Base-by-base conservation (phyloP, 441 rosid genomes). In the Gossypium trilobum region DNA sequence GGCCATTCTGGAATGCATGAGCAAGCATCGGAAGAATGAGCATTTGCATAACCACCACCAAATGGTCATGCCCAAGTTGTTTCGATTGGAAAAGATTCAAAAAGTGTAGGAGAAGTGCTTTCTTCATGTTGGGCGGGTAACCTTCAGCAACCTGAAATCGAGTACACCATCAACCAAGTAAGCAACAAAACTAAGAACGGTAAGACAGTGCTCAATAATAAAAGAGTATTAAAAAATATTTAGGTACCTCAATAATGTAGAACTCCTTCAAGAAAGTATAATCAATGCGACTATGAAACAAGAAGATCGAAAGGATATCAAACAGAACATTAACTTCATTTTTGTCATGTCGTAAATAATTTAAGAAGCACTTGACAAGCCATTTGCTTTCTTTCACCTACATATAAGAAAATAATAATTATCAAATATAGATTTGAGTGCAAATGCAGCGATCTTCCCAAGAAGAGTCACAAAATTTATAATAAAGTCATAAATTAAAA, bases 331-430 rank as follows among this genome's bases (percentile, higher is more conserved):
- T 87, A 59, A 93, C 81, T 87, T 95, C 98, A 22, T 81, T 77
- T 78, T 89, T 85, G 79, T 92, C 98, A 84, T 87, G 90, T 74
- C 93, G 89, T 57, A 91, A 79, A 81, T 90, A 95, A 83, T 90
- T 95, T 72, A 91, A 86, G 88, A 95, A 91, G 88, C 99, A 93
- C 80, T 93, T 93, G 78, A 95, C 87, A 74, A 95, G 97, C 99
- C 99, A 95, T 86, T 95, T 95, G 93, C 99, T 95, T 88, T 95
- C 99, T 78, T 93, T 95, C 36, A 95, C 97, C 99, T 95, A 93
- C 79, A 74, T 63, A 81, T 69, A 65, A 77, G 68, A 57, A 76
- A 70, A 63, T 6, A 9, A 77, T 57, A 17, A 75, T 63, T 36
- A 78, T 51, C 60, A 29, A 29, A 68, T 48, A 73, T 16, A 7